Conservation (phyloP, 176 grass and related monocot species). For the Raddia distichophylla region DNA sequence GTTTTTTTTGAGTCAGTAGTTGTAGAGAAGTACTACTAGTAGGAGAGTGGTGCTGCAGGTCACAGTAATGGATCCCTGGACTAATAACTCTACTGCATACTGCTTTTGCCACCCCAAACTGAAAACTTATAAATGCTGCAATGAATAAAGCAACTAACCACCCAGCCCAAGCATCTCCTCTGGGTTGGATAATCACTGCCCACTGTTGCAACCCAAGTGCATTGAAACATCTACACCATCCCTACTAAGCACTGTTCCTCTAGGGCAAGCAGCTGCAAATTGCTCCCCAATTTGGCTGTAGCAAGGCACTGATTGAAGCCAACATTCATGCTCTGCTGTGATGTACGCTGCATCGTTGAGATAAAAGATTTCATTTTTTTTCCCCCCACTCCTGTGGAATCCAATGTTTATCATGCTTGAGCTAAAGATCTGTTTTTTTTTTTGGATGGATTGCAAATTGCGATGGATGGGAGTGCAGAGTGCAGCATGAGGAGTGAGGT, state of each 20-base stretch:
- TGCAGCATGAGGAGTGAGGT: slow-evolving; percentile 64
- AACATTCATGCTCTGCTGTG: neutral
- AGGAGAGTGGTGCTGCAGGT: neutral
- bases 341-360: neutral
- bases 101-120: slow-evolving; percentile 13
- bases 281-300: neutral
- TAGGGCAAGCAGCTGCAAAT: neutral
- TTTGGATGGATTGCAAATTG: neutral
- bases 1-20: neutral
- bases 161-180: neutral
- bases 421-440: neutral
- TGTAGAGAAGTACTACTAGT: neutral
- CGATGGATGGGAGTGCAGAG: slow-evolving; percentile 23
- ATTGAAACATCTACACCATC: neutral
- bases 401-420: neutral
- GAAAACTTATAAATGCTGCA: slow-evolving; percentile 33
- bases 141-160: slow-evolving; percentile 47
- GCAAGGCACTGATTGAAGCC: neutral
- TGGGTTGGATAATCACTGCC: slow-evolving; percentile 4
- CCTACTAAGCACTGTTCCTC: slow-evolving; percentile 5
- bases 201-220: neutral
- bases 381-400: neutral
- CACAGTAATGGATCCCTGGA: slow-evolving; percentile 28
- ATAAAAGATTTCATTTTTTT: neutral
- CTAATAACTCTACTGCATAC: neutral